These are phyloP conservation scores for Ceratocystis eucalypticola DNA, from an alignment of 2,329 filamentous ascomycete species.

Conservation along the genomic window DNA sequence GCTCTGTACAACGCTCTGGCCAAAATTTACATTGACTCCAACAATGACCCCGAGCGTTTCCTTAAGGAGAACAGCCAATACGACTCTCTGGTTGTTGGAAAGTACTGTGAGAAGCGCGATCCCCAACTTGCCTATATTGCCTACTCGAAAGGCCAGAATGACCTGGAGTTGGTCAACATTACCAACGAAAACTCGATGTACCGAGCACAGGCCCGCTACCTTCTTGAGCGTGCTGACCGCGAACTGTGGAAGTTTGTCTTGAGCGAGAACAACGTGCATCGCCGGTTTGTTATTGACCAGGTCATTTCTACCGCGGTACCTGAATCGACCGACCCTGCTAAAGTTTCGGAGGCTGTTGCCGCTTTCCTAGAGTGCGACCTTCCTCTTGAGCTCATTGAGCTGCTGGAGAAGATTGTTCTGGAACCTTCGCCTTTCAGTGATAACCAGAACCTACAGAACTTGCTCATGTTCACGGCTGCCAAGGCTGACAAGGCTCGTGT, in stretches of 20 bases:
- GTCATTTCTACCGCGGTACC: constrained; percentile 91
- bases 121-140: constrained; percentile 91
- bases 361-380: constrained; percentile 85
- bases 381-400: constrained; percentile 86
- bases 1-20: constrained; percentile 94
- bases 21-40: constrained; percentile 98
- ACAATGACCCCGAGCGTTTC: constrained; percentile 96
- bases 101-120: constrained; percentile 98
- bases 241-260: constrained; percentile 95
- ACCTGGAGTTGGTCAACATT: constrained; percentile 90
- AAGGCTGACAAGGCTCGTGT: constrained; percentile 92
- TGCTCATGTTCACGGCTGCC: constrained; percentile 89
- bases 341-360: constrained; percentile 87
- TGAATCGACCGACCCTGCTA: constrained; percentile 81
- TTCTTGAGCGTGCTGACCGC: constrained; percentile 74
- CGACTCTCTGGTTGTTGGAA: constrained; percentile 80
- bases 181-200: constrained; percentile 99
- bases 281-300: constrained; percentile 86
- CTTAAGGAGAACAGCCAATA: constrained; percentile 96
- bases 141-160: constrained; percentile 93
- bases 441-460: constrained; percentile 89
- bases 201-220: constrained; percentile 88
- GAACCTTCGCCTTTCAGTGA: constrained; percentile 98
- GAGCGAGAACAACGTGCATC: constrained; percentile 89
- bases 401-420: constrained; percentile 98